Evolutionary conservation across 768 basidiomycete species (phyloP), one percentile per base, ranked within the genome.

Genomic region (Termitomyces sp.): DNA sequence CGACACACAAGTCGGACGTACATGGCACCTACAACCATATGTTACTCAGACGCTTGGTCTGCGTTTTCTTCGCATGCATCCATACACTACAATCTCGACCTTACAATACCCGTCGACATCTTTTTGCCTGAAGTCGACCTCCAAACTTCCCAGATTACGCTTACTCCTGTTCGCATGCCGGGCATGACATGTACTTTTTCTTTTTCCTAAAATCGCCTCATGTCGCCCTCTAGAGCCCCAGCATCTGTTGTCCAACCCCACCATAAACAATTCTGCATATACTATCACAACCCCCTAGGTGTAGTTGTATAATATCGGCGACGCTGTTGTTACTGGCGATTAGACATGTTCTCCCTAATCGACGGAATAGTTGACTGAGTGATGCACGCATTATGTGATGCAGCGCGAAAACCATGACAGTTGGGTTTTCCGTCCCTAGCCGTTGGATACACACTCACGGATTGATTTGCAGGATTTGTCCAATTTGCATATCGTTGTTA

Each of bases 1-100:
- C 54, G 48, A 56, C n/a, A n/a, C 57, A 57, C 63, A 63, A 38
- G 26, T 47, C 42, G 60, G 63, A 64, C 62, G 58, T 56, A 36
- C 52, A 53, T 48, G 46, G 50, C 45, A 54, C 46, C 53, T 56
- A 51, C 56, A 53, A 61, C 59, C 30, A 54, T 51, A 49, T 45
- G 32, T 64, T 63, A 68, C 63, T 61, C 67, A 67, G 69, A 71
- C 53, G 43, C 58, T 63, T 61, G 60, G 61, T 60, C 49, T 50
- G 54, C 62, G 63, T 61, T 63, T 50, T 40, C 53, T 64, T 68
- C 67, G 62, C 64, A 67, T 64, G 56, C 66, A 62, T 65, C 33
- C 62, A 62, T 69, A 71, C 62, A 63, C 64, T 70, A 68, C 64
- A 59, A 58, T 54, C 58, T 60, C 65, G 64, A 63, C 63, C 35